Percentiles rank a stretch among this genome's conserved stretches.
Evolutionary conservation across 768 basidiomycete genomes (phyloP).

Genomic region (Cystofilobasidium ferigula): DNA sequence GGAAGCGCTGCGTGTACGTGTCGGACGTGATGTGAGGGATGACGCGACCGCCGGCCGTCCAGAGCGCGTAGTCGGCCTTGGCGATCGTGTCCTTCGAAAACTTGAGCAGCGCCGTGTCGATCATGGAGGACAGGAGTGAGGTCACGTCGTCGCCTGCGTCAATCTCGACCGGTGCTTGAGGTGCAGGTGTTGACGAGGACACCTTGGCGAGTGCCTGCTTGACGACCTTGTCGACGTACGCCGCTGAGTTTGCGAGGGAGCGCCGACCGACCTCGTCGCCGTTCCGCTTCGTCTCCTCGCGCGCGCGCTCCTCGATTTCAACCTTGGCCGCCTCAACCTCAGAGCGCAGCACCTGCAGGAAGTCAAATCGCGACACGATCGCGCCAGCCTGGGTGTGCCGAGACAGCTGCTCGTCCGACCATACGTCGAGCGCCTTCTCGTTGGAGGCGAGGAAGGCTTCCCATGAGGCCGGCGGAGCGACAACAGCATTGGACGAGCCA

Average conservation of each 20-base stretch:
- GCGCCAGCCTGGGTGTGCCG: constrained; percentile 30
- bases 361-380: constrained; percentile 35
- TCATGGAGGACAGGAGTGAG: constrained; percentile 58
- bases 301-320: constrained; percentile 29
- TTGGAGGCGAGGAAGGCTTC: constrained; percentile 34
- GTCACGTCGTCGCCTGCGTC: constrained; percentile 64
- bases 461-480: constrained; percentile 31
- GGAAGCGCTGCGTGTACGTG: constrained; percentile 52
- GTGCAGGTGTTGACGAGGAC: neutral
- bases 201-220: constrained; percentile 28
- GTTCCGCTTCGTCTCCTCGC: constrained; percentile 30
- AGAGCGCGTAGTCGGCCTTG: constrained; percentile 72
- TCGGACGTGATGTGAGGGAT: constrained; percentile 72
- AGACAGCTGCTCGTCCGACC: constrained; percentile 36
- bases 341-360: constrained; percentile 36
- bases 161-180: constrained; percentile 13
- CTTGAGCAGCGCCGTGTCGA: constrained; percentile 60
- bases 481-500: too few species aligned
- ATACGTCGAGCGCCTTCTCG: constrained; percentile 34
- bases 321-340: constrained; percentile 35
- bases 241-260: constrained; percentile 15
- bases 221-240: neutral
- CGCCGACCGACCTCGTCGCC: constrained; percentile 30
- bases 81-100: constrained; percentile 69
- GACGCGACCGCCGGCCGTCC: constrained; percentile 66